A percentile compares a stretch with the other conserved stretches of the same genome.
Evolutionary conservation across 2,329 filamentous ascomycete species (phyloP).

Genomic region (Paecilomyces fulvus): DNA sequence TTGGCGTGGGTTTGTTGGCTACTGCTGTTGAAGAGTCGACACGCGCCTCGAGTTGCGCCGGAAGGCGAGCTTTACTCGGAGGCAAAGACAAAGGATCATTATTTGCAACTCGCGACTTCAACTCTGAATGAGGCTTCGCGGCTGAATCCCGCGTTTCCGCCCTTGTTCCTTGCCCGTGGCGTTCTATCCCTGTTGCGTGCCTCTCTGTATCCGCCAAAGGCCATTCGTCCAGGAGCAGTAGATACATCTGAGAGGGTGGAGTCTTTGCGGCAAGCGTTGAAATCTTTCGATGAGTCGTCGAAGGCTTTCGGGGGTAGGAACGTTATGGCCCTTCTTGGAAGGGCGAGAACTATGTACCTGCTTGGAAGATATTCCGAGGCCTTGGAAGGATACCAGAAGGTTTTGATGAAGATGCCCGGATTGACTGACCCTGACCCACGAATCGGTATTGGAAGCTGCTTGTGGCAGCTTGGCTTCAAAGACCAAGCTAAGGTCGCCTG

Average conservation of each 20-base stretch:
- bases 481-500: conserved; percentile 85
- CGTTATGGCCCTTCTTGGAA: conserved; percentile 85
- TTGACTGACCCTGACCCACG: conserved; percentile 88
- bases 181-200: conserved; percentile 82
- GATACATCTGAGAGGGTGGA: conserved; percentile 66
- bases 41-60: conserved; percentile 60
- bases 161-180: conserved; percentile 82
- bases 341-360: conserved; percentile 77
- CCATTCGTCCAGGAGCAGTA: conserved; percentile 51
- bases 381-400: conserved; percentile 76
- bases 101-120: conserved; percentile 79
- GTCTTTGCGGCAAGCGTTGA: conserved; percentile 73
- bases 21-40: conserved; percentile 79
- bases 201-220: conserved; percentile 69
- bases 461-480: conserved; percentile 94
- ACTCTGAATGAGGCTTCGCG: conserved; percentile 92
- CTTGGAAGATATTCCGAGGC: conserved; percentile 80
- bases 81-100: conserved; percentile 85
- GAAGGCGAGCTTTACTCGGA: conserved; percentile 61
- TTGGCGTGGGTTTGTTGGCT: conserved; percentile 84
- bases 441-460: conserved; percentile 91
- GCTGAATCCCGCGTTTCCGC: conserved; percentile 85
- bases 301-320: conserved; percentile 78
- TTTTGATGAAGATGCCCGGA: conserved; percentile 74
- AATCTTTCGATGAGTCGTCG: conserved; percentile 90